Evolutionary conservation across 306 rosid species (phyloP).

Genomic region (Gynostemma pentaphyllum): DNA sequence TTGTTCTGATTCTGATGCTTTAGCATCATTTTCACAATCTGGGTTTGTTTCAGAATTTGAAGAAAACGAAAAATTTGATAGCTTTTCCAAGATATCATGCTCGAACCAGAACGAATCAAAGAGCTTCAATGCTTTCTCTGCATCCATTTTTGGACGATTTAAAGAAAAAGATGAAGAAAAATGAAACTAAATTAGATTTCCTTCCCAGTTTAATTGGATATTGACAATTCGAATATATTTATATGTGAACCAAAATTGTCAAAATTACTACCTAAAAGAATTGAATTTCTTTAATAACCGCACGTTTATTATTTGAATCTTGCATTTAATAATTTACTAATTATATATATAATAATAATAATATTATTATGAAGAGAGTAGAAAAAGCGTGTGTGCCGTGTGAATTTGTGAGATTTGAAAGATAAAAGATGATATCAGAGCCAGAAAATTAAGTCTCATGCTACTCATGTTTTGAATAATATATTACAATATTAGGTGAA

Average conservation of each 20-base stretch:
- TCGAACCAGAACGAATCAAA: slow-evolving; percentile 64
- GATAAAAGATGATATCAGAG: too few relatives aligned
- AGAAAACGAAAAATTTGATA: slow-evolving; percentile 9
- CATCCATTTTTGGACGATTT: slow-evolving; percentile 44
- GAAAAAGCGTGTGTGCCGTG: background rate
- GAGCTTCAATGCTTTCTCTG: slow-evolving; percentile 38
- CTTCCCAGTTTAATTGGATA: background rate
- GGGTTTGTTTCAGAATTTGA: slow-evolving; percentile 21
- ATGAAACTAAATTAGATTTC: background rate
- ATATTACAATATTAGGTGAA: background rate
- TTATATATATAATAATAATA: too few relatives aligned
- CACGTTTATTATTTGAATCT: slow-evolving; percentile 1
- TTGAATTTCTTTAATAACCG: background rate
- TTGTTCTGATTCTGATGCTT: slow-evolving; percentile 15
- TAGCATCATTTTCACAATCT: slow-evolving; percentile 15
- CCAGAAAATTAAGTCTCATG: background rate
- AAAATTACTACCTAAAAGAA: background rate
- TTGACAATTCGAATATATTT: background rate
- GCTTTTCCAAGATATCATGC: slow-evolving; percentile 19
- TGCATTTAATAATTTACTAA: background rate
- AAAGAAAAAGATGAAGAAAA: slow-evolving; percentile 11
- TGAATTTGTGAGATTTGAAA: background rate
- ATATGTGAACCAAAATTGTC: background rate
- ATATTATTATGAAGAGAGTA: too few relatives aligned
- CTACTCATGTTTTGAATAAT: too few relatives aligned